Conservation (phyloP, 257 asterid genomes). For the Plantago ovata region DNA sequence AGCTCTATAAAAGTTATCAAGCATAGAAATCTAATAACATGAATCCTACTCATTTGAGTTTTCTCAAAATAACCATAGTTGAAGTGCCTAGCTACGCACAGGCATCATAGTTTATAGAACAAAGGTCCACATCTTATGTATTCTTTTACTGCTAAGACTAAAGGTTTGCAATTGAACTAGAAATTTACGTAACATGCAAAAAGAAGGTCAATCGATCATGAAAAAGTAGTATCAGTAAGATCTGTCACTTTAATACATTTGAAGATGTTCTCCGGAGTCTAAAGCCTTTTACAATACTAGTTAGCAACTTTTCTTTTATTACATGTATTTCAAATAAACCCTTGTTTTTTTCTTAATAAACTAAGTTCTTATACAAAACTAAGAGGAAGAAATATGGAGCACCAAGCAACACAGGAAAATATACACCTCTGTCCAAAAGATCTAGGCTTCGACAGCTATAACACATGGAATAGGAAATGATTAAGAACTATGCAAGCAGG, state of each 20-base stretch:
- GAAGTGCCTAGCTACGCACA: neutral
- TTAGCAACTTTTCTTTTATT: constrained; percentile 3
- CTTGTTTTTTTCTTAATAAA: too few species aligned
- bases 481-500: too few species aligned
- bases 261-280: neutral
- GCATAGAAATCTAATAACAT: neutral
- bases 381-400: too few species aligned
- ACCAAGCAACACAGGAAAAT: too few species aligned
- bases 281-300: neutral
- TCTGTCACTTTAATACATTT: neutral
- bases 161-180: constrained; percentile 1
- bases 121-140: neutral
- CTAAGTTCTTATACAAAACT: too few species aligned
- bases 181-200: neutral
- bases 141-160: neutral
- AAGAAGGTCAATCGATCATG: neutral
- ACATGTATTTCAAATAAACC: too few species aligned
- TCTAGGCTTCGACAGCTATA: too few species aligned
- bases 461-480: too few species aligned
- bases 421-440: too few species aligned
- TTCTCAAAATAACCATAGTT: neutral
- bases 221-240: neutral
- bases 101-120: neutral
- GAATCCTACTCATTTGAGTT: too few species aligned
- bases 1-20: neutral